Evolutionary conservation across 202 grass and related monocot genomes (phyloP), one percentile per base, ranked within the genome.

Genomic region (Saccharum hybrid): DNA sequence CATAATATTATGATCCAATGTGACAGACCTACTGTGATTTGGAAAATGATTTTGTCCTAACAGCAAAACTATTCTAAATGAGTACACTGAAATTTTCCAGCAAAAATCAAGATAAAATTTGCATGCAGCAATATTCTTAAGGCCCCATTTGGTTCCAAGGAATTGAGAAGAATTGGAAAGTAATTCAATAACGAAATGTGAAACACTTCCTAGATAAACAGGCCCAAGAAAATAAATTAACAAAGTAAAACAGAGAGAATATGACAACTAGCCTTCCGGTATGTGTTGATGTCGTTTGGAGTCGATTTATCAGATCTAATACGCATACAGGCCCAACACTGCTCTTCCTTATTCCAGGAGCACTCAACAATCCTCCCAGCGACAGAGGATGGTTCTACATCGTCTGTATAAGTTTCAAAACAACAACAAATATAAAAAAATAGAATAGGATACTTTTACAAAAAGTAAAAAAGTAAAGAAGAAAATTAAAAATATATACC

Each of bases 221-320:
- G 2, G 33, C 33, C 49, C 49, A 40, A 67, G 65, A 57, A 85
- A 21, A 40, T 23, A 49, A 77, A 83, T 77, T 33, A 76, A 15
- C 43, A 61, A 76, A 61, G 4, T 15, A 3, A 5, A 23, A 11
- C 1, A 59, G 2, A 46, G 5, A 86, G 39, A 15, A 72, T 52
- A 72, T 18, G 68, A 86, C 7, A 76, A 86, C 30, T 40, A 80
- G 15, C 97, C 93, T 99, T 99, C 81, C 90, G 80, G 67, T 94
- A 99, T 70, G 96, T 99, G 71, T 94, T 99, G 67, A 99, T 96
- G 37, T 99, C 91, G 23, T 94, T 99, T 70, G 96, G 93, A 69
- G 88, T 89, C 1, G 91, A 68, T 88, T 99, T 99, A 88, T 99
- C 96, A 0, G 76, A 59, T 86, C 96, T 80, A 75, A 99, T 34